A percentile compares a stretch with the other conserved stretches of the same genome.
These are phyloP conservation scores for Protea cynaroides DNA, from an alignment of 164 flowering plant species.

Conservation along the genomic window DNA sequence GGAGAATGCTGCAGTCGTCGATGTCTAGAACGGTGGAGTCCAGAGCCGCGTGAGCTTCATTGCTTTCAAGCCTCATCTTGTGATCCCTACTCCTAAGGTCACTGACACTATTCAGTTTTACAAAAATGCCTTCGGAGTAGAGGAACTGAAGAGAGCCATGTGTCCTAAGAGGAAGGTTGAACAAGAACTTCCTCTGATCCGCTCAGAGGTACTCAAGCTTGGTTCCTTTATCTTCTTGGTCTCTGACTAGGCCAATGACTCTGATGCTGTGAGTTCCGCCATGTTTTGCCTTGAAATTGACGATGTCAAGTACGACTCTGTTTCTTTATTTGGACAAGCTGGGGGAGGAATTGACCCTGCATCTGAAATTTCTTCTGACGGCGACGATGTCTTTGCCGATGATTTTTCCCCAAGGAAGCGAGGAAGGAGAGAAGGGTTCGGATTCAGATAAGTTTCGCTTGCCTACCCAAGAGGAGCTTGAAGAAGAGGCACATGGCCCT, in stretches of 20 bases:
- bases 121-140: conserved; percentile 60
- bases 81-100: conserved; percentile 50
- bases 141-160: conserved; percentile 18
- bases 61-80: conserved; percentile 45
- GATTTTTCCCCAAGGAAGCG: conserved; percentile 71
- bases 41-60: too few relatives aligned
- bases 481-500: conserved; percentile 62
- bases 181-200: background rate
- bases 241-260: conserved; percentile 34
- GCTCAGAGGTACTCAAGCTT: conserved; percentile 46
- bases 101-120: conserved; percentile 52
- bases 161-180: too few relatives aligned
- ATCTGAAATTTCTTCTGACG: too few relatives aligned
- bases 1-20: too few relatives aligned
- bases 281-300: too few relatives aligned
- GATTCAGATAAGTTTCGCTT: conserved; percentile 56
- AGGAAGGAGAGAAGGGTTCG: conserved; percentile 37
- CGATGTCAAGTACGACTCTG: too few relatives aligned
- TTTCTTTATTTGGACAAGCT: too few relatives aligned
- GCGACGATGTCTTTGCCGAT: conserved; percentile 50
- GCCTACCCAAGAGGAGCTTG: conserved; percentile 85
- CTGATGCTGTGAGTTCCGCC: conserved; percentile 28
- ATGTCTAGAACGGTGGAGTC: too few relatives aligned
- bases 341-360: too few relatives aligned
- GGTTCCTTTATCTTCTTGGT: conserved; percentile 36